Evolutionary conservation across 2,329 filamentous ascomycete genomes (phyloP).

Genomic region (Tympanopsis confertula): DNA sequence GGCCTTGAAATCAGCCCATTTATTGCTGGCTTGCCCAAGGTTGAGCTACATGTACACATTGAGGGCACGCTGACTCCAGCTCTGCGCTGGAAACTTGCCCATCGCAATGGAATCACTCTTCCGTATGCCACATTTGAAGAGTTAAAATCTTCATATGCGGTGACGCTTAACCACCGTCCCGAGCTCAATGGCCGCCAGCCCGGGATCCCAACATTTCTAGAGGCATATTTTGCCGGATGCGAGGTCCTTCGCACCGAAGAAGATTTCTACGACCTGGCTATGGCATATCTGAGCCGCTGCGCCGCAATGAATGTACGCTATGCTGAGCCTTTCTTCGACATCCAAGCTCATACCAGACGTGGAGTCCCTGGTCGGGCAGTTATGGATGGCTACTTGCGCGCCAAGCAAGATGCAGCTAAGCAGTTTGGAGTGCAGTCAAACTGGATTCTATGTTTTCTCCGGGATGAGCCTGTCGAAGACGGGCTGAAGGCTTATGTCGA

Average conservation of each 20-base stretch:
- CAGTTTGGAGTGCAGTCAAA: slow-evolving; percentile 15
- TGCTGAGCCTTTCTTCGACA: slow-evolving; percentile 27
- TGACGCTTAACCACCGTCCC: slow-evolving; percentile 21
- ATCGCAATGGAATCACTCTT: slow-evolving; percentile 20
- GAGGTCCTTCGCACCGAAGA: slow-evolving; percentile 18
- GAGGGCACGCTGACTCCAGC: slow-evolving; percentile 29
- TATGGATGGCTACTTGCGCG: slow-evolving; percentile 21
- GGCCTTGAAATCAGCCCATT: slow-evolving; percentile 18
- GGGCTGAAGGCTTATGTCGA: slow-evolving; percentile 23
- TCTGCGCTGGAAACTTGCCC: slow-evolving; percentile 26
- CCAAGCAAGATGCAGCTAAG: slow-evolving; percentile 14
- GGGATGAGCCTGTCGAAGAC: slow-evolving; percentile 23
- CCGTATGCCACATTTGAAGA: slow-evolving; percentile 16
- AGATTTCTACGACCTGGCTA: slow-evolving; percentile 26
- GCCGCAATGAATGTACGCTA: slow-evolving; percentile 24
- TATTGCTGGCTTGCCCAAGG: slow-evolving; percentile 24
- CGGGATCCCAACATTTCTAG: slow-evolving; percentile 17
- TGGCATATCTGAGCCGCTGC: slow-evolving; percentile 21
- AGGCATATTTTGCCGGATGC: slow-evolving; percentile 17
- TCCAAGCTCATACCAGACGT: slow-evolving; percentile 25
- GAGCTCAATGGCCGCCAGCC: slow-evolving; percentile 20
- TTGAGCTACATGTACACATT: slow-evolving; percentile 33
- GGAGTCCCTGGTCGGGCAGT: slow-evolving; percentile 17
- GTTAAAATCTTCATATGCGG: slow-evolving; percentile 17
- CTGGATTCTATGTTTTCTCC: slow-evolving; percentile 30